Base-by-base conservation (phyloP, 2,329 filamentous ascomycete genomes). In the Pyricularia sp. region DNA sequence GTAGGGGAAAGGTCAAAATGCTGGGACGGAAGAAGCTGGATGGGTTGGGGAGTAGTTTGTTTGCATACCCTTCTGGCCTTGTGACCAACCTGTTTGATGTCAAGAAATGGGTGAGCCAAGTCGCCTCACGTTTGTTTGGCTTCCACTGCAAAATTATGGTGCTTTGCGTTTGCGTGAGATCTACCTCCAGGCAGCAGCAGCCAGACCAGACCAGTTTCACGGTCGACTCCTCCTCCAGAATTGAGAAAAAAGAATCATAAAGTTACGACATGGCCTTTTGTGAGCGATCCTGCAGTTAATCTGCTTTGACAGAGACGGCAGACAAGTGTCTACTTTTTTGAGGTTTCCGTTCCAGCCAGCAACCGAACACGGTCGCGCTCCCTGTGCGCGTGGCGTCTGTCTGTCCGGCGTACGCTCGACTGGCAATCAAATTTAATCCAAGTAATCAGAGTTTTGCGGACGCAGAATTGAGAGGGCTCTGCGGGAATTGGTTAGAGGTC, bases 201-300 rank as follows among this genome's bases (percentile, higher is more conserved):
- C 55, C 55, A 59, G 26, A 59, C 22, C 55, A 59, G 55, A 59
- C 55, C 60, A 62, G 30, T 62, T 62, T n/a, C 60, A 33, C 60
- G 60, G 30, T 40, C 60, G 33, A 33, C 60, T 62, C 30, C 60
- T 40, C n/a, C 33, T 40, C 31, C 28, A 9, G 31, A 19, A 59
- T 16, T 28, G 12, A 24, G 33, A 19, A 55, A 35, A 57, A 64
- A 57, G 62, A 64, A 35, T 55, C 33, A 60, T 60, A 59, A 24
- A 64, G 63, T 64, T 64, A 64, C 63, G 55, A 64, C 63, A 64
- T 64, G 63, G 62, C 62, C 62, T 63, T 60, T 65, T 60, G 33
- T 22, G 16, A 64, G 59, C 28, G 55, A 26, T 57, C 62, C 30
- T 28, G 62, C 62, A 64, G 62, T 64, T 59, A 59, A 59, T 64